These are phyloP conservation scores for Cryphonectria nitschkei DNA, from an alignment of 2,329 filamentous ascomycete genomes.

Conservation along the genomic window DNA sequence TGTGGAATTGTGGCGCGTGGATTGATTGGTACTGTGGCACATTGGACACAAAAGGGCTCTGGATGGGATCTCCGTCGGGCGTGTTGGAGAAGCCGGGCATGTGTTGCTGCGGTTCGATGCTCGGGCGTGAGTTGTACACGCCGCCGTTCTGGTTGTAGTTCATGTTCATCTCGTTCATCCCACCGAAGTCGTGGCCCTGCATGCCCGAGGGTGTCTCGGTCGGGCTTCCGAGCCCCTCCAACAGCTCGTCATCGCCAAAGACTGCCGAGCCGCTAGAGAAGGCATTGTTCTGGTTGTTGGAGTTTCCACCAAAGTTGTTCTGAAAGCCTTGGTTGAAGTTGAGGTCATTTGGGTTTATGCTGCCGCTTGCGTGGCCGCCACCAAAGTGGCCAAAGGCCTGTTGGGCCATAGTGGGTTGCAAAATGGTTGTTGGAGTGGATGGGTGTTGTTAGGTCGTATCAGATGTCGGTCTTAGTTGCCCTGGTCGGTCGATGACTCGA, in stretches of 20 bases:
- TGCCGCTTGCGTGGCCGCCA: constrained; percentile 53
- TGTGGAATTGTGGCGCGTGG: constrained; percentile 48
- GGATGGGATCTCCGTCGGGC: constrained; percentile 87
- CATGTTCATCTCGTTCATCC: constrained; percentile 61
- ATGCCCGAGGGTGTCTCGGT: constrained; percentile 56
- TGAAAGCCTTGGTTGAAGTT: constrained; percentile 65
- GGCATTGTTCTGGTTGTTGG: constrained; percentile 64
- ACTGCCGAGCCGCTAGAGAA: constrained; percentile 79
- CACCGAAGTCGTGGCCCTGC: constrained; percentile 59
- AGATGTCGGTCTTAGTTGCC: not conserved
- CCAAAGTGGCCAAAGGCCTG: constrained; percentile 62
- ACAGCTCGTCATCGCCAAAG: constrained; percentile 86
- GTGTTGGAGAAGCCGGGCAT: constrained; percentile 87
- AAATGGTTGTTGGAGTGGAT: not conserved
- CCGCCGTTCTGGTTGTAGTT: constrained; percentile 52
- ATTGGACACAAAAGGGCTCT: constrained; percentile 82
- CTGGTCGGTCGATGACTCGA: constrained; percentile 19
- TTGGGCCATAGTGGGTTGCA: constrained; percentile 52
- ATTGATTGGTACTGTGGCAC: constrained; percentile 78
- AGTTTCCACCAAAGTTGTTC: constrained; percentile 60
- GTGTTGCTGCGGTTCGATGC: constrained; percentile 67
- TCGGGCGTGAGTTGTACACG: constrained; percentile 59
- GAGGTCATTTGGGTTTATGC: constrained; percentile 85
- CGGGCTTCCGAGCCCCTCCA: constrained; percentile 70
- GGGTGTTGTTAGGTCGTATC: not conserved